Evolutionary conservation across 2,329 filamentous ascomycete genomes (phyloP).

Genomic region (Ophiocordyceps unilateralis): DNA sequence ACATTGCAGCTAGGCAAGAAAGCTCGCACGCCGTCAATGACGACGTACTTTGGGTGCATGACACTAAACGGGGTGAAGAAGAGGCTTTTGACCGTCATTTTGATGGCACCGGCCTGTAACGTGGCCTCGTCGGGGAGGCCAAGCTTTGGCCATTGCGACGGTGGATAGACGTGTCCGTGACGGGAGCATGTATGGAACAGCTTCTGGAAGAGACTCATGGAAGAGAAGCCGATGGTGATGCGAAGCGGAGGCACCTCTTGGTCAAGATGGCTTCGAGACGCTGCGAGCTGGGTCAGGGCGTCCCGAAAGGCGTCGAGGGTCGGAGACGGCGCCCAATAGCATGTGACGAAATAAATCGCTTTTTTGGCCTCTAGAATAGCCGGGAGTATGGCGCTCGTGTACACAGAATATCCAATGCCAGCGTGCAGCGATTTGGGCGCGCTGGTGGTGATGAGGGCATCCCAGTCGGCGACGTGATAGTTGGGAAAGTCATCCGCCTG

Average conservation of each 20-base stretch:
- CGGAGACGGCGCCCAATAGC: constrained; percentile 59
- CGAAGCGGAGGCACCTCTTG: constrained; percentile 22
- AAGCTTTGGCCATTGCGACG: constrained; percentile 42
- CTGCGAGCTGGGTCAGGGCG: constrained; percentile 42
- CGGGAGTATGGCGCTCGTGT: constrained; percentile 36
- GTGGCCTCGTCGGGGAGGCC: constrained; percentile 41
- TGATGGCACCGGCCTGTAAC: constrained; percentile 39
- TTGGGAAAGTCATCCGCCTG: constrained; percentile 28
- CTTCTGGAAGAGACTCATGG: constrained; percentile 54
- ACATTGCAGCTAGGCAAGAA: constrained; percentile 70
- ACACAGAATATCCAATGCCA: constrained; percentile 41
- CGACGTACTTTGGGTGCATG: constrained; percentile 75
- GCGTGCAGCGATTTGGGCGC: constrained; percentile 29
- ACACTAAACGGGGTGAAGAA: constrained; percentile 70
- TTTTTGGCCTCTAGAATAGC: constrained; percentile 40
- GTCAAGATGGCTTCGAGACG: constrained; percentile 11
- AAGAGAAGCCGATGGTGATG: constrained; percentile 65
- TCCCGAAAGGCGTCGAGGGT: constrained; percentile 40
- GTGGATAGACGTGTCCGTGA: constrained; percentile 43
- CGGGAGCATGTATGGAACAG: constrained; percentile 51
- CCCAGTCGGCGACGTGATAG: constrained; percentile 25
- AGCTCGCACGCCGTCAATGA: constrained; percentile 49
- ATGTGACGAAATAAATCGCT: constrained; percentile 63
- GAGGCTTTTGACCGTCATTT: constrained; percentile 56
- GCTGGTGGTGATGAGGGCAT: constrained; percentile 30